Evolutionary conservation across 352 stramenopile species (phyloP).

Genomic region (Plasmopara halstedii): DNA sequence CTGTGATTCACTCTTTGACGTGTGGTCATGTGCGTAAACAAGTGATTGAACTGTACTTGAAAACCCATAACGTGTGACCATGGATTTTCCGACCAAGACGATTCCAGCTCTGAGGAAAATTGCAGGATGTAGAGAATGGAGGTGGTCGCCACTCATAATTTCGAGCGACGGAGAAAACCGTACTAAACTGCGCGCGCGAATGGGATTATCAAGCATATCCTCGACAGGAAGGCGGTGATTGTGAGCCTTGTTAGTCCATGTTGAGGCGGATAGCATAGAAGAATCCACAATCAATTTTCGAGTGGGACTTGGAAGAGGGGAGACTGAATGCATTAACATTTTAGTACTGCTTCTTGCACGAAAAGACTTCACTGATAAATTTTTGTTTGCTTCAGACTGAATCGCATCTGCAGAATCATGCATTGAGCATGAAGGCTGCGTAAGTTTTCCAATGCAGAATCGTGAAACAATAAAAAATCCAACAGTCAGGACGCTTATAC

Average conservation of each 20-base stretch:
- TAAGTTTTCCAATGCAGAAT: conserved; percentile 4
- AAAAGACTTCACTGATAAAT: not conserved
- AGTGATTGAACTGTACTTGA: conserved; percentile 34
- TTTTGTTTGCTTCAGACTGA: conserved; percentile 2
- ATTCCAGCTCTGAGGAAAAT: conserved; percentile 42
- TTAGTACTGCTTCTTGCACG: conserved; percentile 11
- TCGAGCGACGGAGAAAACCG: conserved; percentile 33
- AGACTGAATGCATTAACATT: conserved; percentile 17
- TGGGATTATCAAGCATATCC: conserved; percentile 24
- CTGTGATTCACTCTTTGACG: conserved; percentile 1
- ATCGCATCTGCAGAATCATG: conserved; percentile 6
- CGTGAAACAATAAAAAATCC: conserved; percentile 13
- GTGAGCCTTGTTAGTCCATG: conserved; percentile 6
- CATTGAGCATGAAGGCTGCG: conserved; percentile 6
- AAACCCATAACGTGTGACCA: conserved; percentile 38
- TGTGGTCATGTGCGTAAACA: conserved; percentile 17
- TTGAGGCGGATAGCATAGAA: conserved; percentile 6
- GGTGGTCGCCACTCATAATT: conserved; percentile 15
- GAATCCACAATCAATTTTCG: not conserved
- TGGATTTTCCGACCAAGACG: conserved; percentile 18
- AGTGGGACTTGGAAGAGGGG: conserved; percentile 15
- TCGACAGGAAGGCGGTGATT: conserved; percentile 27
- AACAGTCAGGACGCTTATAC: conserved; percentile 13
- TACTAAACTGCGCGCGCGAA: conserved; percentile 41
- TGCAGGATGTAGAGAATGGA: conserved; percentile 29